Conservation (phyloP, 352 stramenopile species). For the Globisporangium emineosum region DNA sequence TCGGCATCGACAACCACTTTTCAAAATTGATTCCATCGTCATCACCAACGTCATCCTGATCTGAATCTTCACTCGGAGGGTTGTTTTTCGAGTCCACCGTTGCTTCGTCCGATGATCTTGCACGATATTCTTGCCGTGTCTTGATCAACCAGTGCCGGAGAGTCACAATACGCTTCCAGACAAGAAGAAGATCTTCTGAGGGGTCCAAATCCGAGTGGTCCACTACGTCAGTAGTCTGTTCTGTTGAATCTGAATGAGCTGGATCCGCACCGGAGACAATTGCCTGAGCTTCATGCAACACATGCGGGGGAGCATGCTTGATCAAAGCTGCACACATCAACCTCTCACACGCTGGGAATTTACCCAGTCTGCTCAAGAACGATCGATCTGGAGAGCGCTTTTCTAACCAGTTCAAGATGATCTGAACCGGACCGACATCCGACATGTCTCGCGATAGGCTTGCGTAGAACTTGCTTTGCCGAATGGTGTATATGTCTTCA, state of each 20-base stretch:
- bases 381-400: constrained; percentile 70
- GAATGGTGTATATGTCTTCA: constrained; percentile 22
- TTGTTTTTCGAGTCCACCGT: constrained; percentile 1
- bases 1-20: constrained; percentile 55
- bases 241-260: not conserved
- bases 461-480: constrained; percentile 49
- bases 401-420: constrained; percentile 77
- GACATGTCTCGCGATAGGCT: constrained; percentile 61
- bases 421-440: constrained; percentile 44
- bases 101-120: constrained; percentile 45
- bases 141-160: constrained; percentile 87
- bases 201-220: constrained; percentile 58
- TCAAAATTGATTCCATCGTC: constrained; percentile 44
- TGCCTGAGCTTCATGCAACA: constrained; percentile 75
- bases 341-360: constrained; percentile 67
- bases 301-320: constrained; percentile 72
- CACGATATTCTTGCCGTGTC: constrained; percentile 71
- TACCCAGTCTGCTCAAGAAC: constrained; percentile 72
- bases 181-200: constrained; percentile 62
- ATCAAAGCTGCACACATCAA: constrained; percentile 73
- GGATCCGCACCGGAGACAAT: constrained; percentile 52
- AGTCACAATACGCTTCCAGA: constrained; percentile 82
- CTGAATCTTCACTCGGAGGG: not conserved
- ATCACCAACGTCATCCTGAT: constrained; percentile 15
- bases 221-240: constrained; percentile 18